Base-by-base conservation (phyloP, 495 filamentous ascomycete species). In the Haplographium delicatum region DNA sequence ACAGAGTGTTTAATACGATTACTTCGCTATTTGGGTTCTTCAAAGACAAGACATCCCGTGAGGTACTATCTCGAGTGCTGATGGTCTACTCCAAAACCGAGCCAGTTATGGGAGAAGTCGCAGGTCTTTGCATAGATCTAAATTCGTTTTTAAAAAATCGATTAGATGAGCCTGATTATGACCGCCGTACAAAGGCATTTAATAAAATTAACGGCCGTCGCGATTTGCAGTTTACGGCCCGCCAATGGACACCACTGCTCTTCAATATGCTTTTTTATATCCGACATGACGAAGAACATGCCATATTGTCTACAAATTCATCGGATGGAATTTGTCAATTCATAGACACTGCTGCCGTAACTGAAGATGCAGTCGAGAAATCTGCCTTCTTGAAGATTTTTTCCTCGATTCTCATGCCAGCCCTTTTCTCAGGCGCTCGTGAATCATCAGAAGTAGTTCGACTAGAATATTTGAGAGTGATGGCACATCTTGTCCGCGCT, bases 201-300 rank as follows among this genome's bases (percentile, higher is more conserved):
- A 83, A 75, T 46, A 62, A 68, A 4, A 82, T 97, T 58, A 88
- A 82, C 35, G 78, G 81, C 23, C 64, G 71, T 3, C 60, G 68
- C 42, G 68, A 72, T 28, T 55, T 51, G 1, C 69, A 65, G 0
- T 79, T 91, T 28, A 84, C 75, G 3, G 63, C 82, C n/a, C 80
- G 78, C 51, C 85, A 95, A 59, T 99, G 93, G 94, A 75, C 79
- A 50, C 91, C 94, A n/a, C 70, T 97, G 25, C 63, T 97, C 2
- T 85, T 84, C 67, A 97, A 97, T 60, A 82, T 95, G 76, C 73
- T 96, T 2, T 96, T 81, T 68, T 91, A 84, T 60, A 83, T 95
- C 57, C 85, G 80, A 58, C 84, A 94, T 59, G 82, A 84, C 34
- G 89, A 96, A 43, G 93, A 99, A 59, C 77, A 93, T 45, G 84